Conservation (phyloP, 1,139 yeast species). For the Kodamaea fungicola region DNA sequence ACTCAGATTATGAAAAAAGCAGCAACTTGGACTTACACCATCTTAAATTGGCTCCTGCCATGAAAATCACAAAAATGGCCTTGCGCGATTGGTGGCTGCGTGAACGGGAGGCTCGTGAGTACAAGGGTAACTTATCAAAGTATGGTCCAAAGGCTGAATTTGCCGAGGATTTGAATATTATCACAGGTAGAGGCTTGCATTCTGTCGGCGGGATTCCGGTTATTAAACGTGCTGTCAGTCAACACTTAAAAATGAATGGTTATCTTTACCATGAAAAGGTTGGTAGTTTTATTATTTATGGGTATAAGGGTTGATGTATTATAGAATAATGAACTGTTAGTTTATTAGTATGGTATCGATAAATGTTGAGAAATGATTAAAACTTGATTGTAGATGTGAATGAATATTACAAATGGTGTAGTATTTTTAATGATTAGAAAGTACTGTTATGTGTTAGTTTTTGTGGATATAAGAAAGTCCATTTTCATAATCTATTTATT, state of each 20-base stretch:
- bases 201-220: constrained; percentile 50
- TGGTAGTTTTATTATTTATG: constrained; percentile 40
- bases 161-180: constrained; percentile 36
- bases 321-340: too few relatives aligned
- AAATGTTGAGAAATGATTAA: too few relatives aligned
- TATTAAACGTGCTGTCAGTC: constrained; percentile 37
- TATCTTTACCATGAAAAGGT: constrained; percentile 43
- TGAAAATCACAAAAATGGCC: constrained; percentile 26
- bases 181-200: constrained; percentile 67
- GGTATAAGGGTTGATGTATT: constrained; percentile 5
- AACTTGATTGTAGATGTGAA: too few relatives aligned
- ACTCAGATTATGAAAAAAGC: constrained; percentile 6
- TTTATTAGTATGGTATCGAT: too few relatives aligned
- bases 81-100: constrained; percentile 53
- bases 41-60: constrained; percentile 41
- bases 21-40: constrained; percentile 52
- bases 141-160: constrained; percentile 27
- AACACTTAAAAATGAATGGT: constrained; percentile 25
- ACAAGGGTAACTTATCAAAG: constrained; percentile 31
- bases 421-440: too few relatives aligned
- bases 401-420: too few relatives aligned
- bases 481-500: too few relatives aligned
- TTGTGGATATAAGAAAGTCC: too few relatives aligned
- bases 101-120: constrained; percentile 40
- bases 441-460: too few relatives aligned